A percentile compares a stretch with the other conserved stretches of the same genome.
phyloP scores from a whole-genome alignment of 2,329 filamentous ascomycete species.

The Verruconis gallopava region DNA sequence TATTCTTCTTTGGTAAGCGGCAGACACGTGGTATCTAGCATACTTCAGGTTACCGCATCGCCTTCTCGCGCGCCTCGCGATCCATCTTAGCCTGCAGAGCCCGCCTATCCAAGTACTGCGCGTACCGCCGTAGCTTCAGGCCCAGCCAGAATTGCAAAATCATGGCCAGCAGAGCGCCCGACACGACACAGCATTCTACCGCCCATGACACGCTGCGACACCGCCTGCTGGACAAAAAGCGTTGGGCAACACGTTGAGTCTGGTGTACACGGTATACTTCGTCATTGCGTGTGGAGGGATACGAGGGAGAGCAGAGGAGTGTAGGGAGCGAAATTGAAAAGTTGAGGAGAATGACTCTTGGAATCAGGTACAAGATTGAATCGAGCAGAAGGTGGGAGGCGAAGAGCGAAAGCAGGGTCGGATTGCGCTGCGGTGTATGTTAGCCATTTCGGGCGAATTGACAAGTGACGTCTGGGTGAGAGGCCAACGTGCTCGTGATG shows the following conservation, averaged over 20 bases:
- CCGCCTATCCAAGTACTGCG: conserved; percentile 7
- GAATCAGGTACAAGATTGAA: conserved; percentile 15
- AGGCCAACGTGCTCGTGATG: no score
- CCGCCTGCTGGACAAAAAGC: neutral
- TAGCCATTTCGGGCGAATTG: neutral
- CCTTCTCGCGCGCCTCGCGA: no score
- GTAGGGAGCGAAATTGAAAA: conserved; percentile 11
- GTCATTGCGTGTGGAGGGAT: conserved; percentile 4
- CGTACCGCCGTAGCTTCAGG: conserved; percentile 4
- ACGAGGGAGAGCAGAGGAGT: conserved; percentile 8
- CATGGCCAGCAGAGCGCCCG: conserved; percentile 1
- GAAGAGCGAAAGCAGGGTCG: conserved; percentile 14
- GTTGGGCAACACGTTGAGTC: neutral
- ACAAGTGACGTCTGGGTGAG: no score
- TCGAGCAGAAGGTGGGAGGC: conserved; percentile 18
- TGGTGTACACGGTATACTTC: conserved; percentile 3
- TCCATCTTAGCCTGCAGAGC: no score
- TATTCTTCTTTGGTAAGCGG: no score
- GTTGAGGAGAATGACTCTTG: conserved; percentile 13
- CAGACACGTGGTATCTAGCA: no score
- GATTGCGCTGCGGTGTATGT: conserved; percentile 9
- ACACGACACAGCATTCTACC: neutral
- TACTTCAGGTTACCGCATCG: no score
- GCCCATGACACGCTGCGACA: conserved; percentile 2
- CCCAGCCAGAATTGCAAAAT: conserved; percentile 4